phyloP scores from a whole-genome alignment of 768 basidiomycete species.

The Naganishia friedmannii region DNA sequence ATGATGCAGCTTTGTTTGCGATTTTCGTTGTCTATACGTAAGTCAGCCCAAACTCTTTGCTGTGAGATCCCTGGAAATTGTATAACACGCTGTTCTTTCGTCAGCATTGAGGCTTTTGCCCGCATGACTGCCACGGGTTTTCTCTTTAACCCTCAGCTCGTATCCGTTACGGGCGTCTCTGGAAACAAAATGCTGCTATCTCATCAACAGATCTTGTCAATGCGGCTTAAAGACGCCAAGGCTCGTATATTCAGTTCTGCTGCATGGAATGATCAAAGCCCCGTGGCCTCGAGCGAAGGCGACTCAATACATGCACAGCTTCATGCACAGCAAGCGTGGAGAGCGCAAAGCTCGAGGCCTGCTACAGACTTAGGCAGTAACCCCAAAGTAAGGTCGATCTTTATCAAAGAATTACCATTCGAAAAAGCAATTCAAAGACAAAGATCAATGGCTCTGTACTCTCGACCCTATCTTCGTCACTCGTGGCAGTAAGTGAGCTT shows the following conservation, averaged over 20 bases:
- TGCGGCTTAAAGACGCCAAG: neutral
- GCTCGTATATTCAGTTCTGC: neutral
- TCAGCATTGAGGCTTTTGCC: constrained; percentile 75
- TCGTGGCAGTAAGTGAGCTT: constrained; percentile 61
- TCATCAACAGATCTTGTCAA: constrained; percentile 6
- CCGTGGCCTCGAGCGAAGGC: neutral
- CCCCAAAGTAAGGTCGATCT: constrained; percentile 12
- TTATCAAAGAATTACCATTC: constrained; percentile 52
- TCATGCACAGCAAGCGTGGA: constrained; percentile 27
- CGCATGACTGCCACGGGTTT: constrained; percentile 87
- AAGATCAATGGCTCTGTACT: constrained; percentile 44
- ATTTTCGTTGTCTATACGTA: constrained; percentile 85
- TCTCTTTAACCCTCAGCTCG: constrained; percentile 65
- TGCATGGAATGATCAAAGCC: neutral
- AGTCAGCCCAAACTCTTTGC: constrained; percentile 43
- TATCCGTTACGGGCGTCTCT: neutral
- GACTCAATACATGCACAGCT: constrained; percentile 8
- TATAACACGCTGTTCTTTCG: neutral
- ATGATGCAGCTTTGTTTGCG: constrained; percentile 78
- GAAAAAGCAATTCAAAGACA: constrained; percentile 51
- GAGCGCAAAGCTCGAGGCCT: constrained; percentile 33
- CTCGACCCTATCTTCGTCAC: constrained; percentile 81
- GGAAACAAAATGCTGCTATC: constrained; percentile 14
- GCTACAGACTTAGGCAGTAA: constrained; percentile 54
- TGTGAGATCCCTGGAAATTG: neutral